A percentile compares a stretch with the other conserved stretches of the same genome.
These are phyloP conservation scores for Fragaria iinumae DNA, from an alignment of 306 rosid species.

Conservation along the genomic window DNA sequence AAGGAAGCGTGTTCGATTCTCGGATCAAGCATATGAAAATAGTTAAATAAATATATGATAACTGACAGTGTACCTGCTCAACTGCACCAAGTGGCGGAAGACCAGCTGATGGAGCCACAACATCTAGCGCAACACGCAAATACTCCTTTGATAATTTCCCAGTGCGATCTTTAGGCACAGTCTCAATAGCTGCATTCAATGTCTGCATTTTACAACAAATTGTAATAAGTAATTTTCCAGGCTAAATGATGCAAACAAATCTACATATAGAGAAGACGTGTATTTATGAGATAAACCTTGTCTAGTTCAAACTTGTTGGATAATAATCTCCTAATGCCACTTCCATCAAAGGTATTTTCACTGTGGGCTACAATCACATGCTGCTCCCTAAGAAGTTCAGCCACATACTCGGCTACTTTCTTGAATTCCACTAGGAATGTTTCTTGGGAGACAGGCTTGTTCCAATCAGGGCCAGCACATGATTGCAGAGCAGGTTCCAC, in stretches of 20 bases:
- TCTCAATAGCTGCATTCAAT: constrained; percentile 55
- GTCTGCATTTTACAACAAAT: constrained; percentile 43
- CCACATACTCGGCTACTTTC: constrained; percentile 51
- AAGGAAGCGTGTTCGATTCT: background rate
- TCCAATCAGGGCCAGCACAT: constrained; percentile 39
- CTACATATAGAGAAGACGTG: background rate
- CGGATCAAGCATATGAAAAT: background rate
- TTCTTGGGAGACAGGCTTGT: constrained; percentile 58
- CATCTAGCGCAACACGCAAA: constrained; percentile 59
- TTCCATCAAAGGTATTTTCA: constrained; percentile 88
- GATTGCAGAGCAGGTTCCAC: constrained; percentile 65
- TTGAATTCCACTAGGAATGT: constrained; percentile 72
- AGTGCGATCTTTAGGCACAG: constrained; percentile 60
- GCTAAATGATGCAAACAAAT: background rate
- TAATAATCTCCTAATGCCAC: constrained; percentile 61
- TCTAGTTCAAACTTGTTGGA: constrained; percentile 90
- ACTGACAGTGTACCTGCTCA: constrained; percentile 53
- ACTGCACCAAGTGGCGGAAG: constrained; percentile 87
- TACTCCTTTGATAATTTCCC: constrained; percentile 72
- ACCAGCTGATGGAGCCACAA: constrained; percentile 70
- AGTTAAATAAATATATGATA: background rate
- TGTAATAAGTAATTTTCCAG: background rate
- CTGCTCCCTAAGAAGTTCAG: constrained; percentile 59
- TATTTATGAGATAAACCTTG: constrained; percentile 50
- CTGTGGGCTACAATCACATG: constrained; percentile 88